These are phyloP conservation scores for Yarrowia osloensis DNA, from an alignment of 805 yeast genomes.

Conservation along the genomic window DNA sequence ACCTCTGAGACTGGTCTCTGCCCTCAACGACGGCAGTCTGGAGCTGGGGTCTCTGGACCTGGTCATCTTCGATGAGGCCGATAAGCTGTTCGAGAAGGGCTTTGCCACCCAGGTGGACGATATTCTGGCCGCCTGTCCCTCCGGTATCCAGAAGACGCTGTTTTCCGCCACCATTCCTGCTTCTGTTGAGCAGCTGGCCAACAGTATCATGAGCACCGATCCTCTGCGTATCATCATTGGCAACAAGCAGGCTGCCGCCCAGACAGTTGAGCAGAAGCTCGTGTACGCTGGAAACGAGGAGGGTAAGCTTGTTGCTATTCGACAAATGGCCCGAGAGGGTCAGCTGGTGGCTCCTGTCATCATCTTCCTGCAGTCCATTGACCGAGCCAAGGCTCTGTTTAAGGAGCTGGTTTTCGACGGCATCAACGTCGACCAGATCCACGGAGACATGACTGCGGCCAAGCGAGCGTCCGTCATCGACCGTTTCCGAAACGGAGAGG, in stretches of 20 bases:
- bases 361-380: conserved; percentile 86
- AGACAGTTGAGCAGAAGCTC: conserved; percentile 76
- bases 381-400: conserved; percentile 91
- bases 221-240: conserved; percentile 89
- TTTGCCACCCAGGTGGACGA: conserved; percentile 91
- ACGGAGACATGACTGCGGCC: conserved; percentile 85
- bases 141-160: conserved; percentile 64
- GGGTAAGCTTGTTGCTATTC: conserved; percentile 89
- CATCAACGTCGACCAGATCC: conserved; percentile 91
- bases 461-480: conserved; percentile 87
- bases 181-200: conserved; percentile 84
- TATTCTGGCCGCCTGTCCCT: conserved; percentile 60
- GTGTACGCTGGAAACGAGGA: conserved; percentile 90
- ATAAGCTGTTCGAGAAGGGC: conserved; percentile 82
- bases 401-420: conserved; percentile 91
- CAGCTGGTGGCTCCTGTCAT: conserved; percentile 91
- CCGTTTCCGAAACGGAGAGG: conserved; percentile 81
- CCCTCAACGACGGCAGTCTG: conserved; percentile 61
- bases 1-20: conserved; percentile 83
- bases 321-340: conserved; percentile 73
- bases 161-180: conserved; percentile 96
- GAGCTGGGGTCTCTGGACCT: conserved; percentile 68
- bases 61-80: conserved; percentile 93
- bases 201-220: conserved; percentile 71
- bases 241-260: conserved; percentile 89